Percentiles rank a stretch among this genome's conserved stretches.
Evolutionary conservation across 345 rosid genomes (phyloP).

Genomic region (Syzygium aqueum): DNA sequence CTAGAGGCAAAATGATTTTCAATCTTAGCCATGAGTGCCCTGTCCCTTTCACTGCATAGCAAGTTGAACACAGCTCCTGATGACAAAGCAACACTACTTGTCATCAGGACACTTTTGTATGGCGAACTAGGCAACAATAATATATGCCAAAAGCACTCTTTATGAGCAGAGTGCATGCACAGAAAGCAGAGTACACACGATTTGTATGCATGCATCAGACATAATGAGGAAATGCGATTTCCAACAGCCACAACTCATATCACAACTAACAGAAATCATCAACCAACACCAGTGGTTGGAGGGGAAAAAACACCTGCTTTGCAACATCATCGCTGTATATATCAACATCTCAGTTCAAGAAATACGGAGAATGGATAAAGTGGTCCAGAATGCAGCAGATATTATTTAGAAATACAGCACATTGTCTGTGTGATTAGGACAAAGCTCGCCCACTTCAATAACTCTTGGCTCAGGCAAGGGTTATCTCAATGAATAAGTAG

Average conservation of each 20-base stretch:
- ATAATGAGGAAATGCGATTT: neutral
- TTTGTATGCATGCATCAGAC: neutral
- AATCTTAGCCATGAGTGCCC: conserved; percentile 55
- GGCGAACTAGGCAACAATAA: neutral
- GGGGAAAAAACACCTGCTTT: neutral
- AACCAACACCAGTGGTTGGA: neutral
- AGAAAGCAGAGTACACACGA: neutral
- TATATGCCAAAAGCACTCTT: neutral
- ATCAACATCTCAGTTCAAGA: neutral
- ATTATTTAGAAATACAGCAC: neutral
- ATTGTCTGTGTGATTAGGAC: neutral
- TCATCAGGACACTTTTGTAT: neutral
- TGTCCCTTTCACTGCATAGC: conserved; percentile 34
- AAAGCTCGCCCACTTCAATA: neutral
- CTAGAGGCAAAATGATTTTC: conserved; percentile 49
- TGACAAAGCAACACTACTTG: neutral
- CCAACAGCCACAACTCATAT: neutral
- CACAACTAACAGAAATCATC: neutral
- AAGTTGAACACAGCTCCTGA: conserved; percentile 91
- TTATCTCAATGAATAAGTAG: neutral
- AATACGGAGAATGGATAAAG: neutral
- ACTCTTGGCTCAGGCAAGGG: neutral
- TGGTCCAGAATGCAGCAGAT: neutral
- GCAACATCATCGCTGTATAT: neutral
- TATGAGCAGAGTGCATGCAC: neutral